Evolutionary conservation across 163 green algal species (phyloP), one percentile per base, ranked within the genome.

Genomic region (Coccomyxa subellipsoidea): DNA sequence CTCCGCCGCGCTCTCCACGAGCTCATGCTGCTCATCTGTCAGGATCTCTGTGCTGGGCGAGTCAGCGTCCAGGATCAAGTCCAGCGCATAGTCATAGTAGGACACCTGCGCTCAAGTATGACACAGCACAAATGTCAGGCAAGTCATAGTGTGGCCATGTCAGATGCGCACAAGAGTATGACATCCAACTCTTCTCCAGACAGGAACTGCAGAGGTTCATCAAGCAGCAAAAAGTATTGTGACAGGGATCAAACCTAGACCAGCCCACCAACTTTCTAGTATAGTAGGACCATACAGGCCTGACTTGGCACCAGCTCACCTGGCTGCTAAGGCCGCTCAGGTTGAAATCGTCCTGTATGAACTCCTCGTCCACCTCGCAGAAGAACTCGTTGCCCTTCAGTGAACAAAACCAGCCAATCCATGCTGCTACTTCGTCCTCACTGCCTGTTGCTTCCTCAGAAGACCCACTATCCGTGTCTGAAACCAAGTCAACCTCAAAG

Each of bases 261-360:
- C 47, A 59, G 15, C 47, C 47, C 21, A 59, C 15, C 47, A 6
- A 59, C 21, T 18, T 12, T 59, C 47, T 59, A 21, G 47, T 18
- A 59, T 59, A 27, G 15, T 2, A 59, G 47, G 15, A 6, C 21
- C 47, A 12, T 59, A 7, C 23, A 23, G 47, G n/a, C 47, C 21
- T 10, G 4, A 59, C 23, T 59, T 7, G 8, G 32, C 27, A n/a
- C 21, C 29, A 34, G 31, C 21, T 38, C 70, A 40, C 70, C 88
- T 98, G 93, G 8, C 85, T 91, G 84, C 88, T 94, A 8, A 99
- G 94, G 0, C 97, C 97, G 76, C 87, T 94, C 10, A 99, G 90
- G 87, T 99, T 99, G 90, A 99, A 99, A 87, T 99, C 97, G 87
- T 99, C 97, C 87, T 99, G 94, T 72, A 99, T 98, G 90, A 98